Evolutionary conservation across 140 eudicot species (phyloP), one percentile per base, ranked within the genome.

Genomic region (Bidens hawaiensis): DNA sequence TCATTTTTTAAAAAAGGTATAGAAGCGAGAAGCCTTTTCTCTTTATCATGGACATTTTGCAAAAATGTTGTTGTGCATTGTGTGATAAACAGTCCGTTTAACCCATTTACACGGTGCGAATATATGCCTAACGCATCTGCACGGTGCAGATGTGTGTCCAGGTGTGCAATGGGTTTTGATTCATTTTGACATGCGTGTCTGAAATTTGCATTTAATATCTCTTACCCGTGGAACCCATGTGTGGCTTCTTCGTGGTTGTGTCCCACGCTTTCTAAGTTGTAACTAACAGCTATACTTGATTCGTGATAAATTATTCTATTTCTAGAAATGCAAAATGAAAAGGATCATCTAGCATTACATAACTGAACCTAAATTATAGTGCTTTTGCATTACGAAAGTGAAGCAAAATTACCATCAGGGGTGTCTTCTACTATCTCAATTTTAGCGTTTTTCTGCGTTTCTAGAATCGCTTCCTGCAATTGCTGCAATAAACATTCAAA

Each of bases 391-490:
- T n/a, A n/a, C 6, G 43, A 22, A 27, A 57, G 3, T 56, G 38
- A 55, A 53, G 16, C 26, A 19, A 63, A 17, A 33, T 75, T 80
- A 83, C 98, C 98, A 64, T 78, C 71, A 11, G 89, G 86, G 24
- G 83, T 84, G 25, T 91, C 85, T 70, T 91, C 89, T 31, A 82
- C 80, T 3, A 67, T 62, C 74, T 87, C 95, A 74, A 91, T 87
- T 72, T 71, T 71, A n/a, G 76, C 89, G 50, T 91, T 87, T 62
- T 80, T 91, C 87, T 84, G 98, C 13, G 98, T 91, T 46, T 84
- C 83, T 6, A 87, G 33, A 25, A 91, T 80, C 7, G 98, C 96
- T 60, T 91, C 67, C 75, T 87, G 83, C 65, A 91, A 60, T 84
- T 84, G 64, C 96, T 90, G 85, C 71, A 65, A 72, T 3, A 15